These are phyloP conservation scores for Kwoniella dendrophila DNA, from an alignment of 768 basidiomycete genomes.

Conservation along the genomic window DNA sequence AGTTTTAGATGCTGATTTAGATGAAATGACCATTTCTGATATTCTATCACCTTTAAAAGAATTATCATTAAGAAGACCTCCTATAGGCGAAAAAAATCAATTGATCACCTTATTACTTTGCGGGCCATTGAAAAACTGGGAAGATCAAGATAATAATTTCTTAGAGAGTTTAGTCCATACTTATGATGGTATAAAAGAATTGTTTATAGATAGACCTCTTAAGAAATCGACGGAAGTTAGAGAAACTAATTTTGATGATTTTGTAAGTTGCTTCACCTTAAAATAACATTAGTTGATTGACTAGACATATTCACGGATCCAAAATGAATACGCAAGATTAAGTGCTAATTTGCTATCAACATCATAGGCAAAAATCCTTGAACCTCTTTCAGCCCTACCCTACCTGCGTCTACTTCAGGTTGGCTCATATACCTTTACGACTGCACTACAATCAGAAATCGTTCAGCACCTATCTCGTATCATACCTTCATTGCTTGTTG, in stretches of 20 bases:
- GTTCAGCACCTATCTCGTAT: conserved; percentile 26
- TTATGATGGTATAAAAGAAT: conserved; percentile 47
- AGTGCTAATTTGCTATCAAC: background rate
- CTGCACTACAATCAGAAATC: conserved; percentile 27
- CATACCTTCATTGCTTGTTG: conserved; percentile 37
- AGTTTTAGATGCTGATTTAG: conserved; percentile 52
- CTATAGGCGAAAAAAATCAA: conserved; percentile 34
- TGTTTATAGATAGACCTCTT: conserved; percentile 52
- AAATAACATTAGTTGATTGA: too few relatives aligned
- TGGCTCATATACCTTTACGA: conserved; percentile 47
- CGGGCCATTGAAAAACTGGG: conserved; percentile 51
- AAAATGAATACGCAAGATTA: background rate
- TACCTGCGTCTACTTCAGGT: conserved; percentile 50
- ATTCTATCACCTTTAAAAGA: conserved; percentile 35
- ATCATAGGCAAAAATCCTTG: conserved; percentile 37
- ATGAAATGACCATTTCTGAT: conserved; percentile 41
- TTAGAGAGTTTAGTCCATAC: conserved; percentile 34
- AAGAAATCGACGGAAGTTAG: conserved; percentile 34
- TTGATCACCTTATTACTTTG: conserved; percentile 48
- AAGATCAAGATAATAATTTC: conserved; percentile 22
- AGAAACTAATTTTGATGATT: conserved; percentile 32
- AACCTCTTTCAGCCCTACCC: conserved; percentile 34
- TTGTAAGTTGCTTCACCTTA: conserved; percentile 43
- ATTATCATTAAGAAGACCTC: conserved; percentile 32
- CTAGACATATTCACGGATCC: too few relatives aligned